Conservation (phyloP, 371 early-diverging fungal species). For the Amoeboradix gromovi region DNA sequence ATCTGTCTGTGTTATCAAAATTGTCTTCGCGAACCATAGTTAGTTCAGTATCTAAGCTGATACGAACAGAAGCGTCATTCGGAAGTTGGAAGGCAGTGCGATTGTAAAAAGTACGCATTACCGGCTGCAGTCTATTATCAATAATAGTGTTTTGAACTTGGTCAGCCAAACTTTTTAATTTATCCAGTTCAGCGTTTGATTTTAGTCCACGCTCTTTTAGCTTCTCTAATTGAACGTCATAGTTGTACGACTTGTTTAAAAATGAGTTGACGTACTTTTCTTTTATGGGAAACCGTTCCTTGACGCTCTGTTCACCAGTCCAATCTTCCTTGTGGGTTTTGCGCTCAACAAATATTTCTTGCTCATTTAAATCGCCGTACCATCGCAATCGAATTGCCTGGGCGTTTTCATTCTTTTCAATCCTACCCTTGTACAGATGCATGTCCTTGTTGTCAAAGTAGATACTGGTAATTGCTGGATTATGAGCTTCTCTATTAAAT, state of each 20-base stretch:
- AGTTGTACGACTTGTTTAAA: slow-evolving; percentile 41
- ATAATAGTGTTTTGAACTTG: slow-evolving; percentile 54
- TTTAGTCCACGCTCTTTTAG: slow-evolving; percentile 37
- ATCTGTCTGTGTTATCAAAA: slow-evolving; percentile 29
- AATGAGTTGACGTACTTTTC: slow-evolving; percentile 70
- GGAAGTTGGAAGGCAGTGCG: slow-evolving; percentile 98
- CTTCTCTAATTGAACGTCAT: slow-evolving; percentile 41
- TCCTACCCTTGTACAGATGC: slow-evolving; percentile 60
- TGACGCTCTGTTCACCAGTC: slow-evolving; percentile 69
- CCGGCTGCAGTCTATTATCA: slow-evolving; percentile 45
- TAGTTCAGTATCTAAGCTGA: slow-evolving; percentile 90
- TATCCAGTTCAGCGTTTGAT: slow-evolving; percentile 43
- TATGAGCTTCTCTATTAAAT: slow-evolving; percentile 33
- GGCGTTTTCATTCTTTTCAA: slow-evolving; percentile 75
- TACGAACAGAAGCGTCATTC: slow-evolving; percentile 87
- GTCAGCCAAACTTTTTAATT: slow-evolving; percentile 33
- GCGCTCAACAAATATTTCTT: slow-evolving; percentile 78
- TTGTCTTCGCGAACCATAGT: slow-evolving; percentile 90
- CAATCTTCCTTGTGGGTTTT: slow-evolving; percentile 91
- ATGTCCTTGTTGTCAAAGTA: slow-evolving; percentile 83
- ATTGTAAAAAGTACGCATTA: slow-evolving; percentile 83
- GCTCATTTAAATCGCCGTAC: slow-evolving; percentile 65
- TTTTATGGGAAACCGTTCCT: slow-evolving; percentile 76
- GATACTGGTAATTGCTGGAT: slow-evolving; percentile 77
- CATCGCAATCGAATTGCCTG: slow-evolving; percentile 76